A percentile compares a stretch with the other conserved stretches of the same genome.
These are phyloP conservation scores for Chrysanthemum seticuspe DNA, from an alignment of 129 eudicot species.

Conservation along the genomic window DNA sequence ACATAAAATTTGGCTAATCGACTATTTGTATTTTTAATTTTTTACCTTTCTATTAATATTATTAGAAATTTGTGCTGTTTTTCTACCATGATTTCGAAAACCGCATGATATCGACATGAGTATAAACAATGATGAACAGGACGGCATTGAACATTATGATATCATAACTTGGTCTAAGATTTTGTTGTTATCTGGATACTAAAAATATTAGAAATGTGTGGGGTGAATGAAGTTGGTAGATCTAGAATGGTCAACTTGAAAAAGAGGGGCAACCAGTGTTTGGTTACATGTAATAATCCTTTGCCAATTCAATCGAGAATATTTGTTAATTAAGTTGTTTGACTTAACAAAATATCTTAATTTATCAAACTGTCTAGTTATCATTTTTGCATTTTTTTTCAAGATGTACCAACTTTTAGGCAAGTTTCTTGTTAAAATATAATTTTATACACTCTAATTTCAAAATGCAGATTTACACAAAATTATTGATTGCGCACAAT, in stretches of 20 bases:
- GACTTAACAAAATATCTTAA: neutral
- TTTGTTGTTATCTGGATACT: neutral
- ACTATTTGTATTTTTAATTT: too few relatives aligned
- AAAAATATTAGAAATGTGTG: conserved; percentile 1
- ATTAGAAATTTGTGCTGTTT: too few relatives aligned
- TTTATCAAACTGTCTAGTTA: neutral
- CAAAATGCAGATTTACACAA: too few relatives aligned
- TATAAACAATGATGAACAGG: too few relatives aligned
- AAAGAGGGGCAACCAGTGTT: conserved; percentile 3
- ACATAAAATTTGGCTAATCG: too few relatives aligned
- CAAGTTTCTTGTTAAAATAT: neutral
- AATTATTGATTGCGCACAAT: too few relatives aligned
- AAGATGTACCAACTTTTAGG: neutral
- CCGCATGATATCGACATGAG: too few relatives aligned
- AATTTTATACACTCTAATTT: neutral
- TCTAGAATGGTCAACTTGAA: conserved; percentile 8
- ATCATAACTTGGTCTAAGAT: neutral
- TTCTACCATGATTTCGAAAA: too few relatives aligned
- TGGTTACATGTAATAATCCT: conserved; percentile 18
- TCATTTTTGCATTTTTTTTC: neutral
- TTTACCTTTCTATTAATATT: too few relatives aligned
- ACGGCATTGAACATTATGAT: neutral
- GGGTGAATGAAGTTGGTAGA: conserved; percentile 16
- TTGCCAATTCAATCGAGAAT: neutral
- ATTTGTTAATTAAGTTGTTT: neutral